Percentiles rank a stretch among this genome's conserved stretches.
These are phyloP conservation scores for Withania somnifera DNA, from an alignment of 305 asterid genomes.

Conservation along the genomic window DNA sequence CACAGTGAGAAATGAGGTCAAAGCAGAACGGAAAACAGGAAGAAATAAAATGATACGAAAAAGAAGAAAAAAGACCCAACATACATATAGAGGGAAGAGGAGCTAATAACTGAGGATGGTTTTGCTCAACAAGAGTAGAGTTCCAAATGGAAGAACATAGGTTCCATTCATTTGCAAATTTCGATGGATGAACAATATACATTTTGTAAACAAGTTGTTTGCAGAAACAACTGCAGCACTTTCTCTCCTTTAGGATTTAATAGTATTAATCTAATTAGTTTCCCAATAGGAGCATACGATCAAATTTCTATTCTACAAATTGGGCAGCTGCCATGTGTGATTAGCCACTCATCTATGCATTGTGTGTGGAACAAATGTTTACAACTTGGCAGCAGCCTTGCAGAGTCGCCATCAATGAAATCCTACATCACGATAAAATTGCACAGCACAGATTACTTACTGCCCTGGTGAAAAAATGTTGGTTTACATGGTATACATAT, in stretches of 20 bases:
- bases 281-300: neutral
- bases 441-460: neutral
- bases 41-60: no score
- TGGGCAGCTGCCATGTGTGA: constrained; percentile 64
- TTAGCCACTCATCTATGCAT: constrained; percentile 82
- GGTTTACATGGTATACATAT: neutral
- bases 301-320: constrained; percentile 58
- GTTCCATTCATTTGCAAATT: neutral
- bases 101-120: neutral
- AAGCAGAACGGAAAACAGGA: neutral
- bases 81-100: neutral
- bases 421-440: constrained; percentile 23
- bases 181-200: neutral
- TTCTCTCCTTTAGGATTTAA: neutral
- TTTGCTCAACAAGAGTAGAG: neutral
- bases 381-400: constrained; percentile 51
- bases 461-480: neutral
- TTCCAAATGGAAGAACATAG: neutral
- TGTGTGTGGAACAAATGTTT: constrained; percentile 53
- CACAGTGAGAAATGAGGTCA: neutral
- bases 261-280: neutral
- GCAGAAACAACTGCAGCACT: neutral
- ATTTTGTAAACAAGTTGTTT: neutral
- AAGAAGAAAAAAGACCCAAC: neutral
- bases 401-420: constrained; percentile 52